Base-by-base conservation (phyloP, 2,329 filamentous ascomycete genomes). In the Calonectria pseudoreteaudii region DNA sequence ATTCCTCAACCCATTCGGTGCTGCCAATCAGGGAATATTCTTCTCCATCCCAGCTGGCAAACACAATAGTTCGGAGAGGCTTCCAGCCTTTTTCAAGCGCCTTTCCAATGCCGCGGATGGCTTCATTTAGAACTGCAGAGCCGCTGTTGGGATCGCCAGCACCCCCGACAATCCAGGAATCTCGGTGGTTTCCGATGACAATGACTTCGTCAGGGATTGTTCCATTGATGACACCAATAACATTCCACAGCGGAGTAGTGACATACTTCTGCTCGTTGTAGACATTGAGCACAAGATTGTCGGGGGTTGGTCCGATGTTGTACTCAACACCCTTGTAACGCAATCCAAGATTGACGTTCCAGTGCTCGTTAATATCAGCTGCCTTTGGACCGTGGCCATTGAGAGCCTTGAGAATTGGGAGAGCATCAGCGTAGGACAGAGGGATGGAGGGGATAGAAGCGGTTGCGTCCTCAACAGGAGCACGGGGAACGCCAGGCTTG, bases 1-100 rank as follows among this genome's bases (percentile, higher is more conserved):
- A 95, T 77, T 98, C 95, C 82, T 98, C 95, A 0, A 98, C 95
- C 95, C 95, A 98, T 82, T 98, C 96, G 0, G 96, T 98, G 68
- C 93, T 95, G 6, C 96, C 96, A 18, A 98, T 84, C 7, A 98
- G 89, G 0, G 94, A 95, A 77, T 98, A 98, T 84, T 98, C 95
- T 84, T 95, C 93, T 38, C 93, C 93, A 75, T 95, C 93, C 93
- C 93, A 95, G 82, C 91, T 93, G 28, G 94, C 95, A 81, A 98
- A 96, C 50, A 98, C 94, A 71, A 98, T 95, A 0, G 96, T 98
- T 28, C 96, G 93, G 26, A 95, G 88, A 0, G 97, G 87, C 79
- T 86, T 87, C 87, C 87, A 88, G 20, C 87, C 87, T 31, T 89
- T 89, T 31, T 92, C 88, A 2, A 95, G 83, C 9, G 94, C 94